Percentiles rank a stretch among this genome's conserved stretches.
These are phyloP conservation scores for Cutaneotrichosporon mucoides DNA, from an alignment of 1,284 basidiomycete genomes.

Conservation along the genomic window DNA sequence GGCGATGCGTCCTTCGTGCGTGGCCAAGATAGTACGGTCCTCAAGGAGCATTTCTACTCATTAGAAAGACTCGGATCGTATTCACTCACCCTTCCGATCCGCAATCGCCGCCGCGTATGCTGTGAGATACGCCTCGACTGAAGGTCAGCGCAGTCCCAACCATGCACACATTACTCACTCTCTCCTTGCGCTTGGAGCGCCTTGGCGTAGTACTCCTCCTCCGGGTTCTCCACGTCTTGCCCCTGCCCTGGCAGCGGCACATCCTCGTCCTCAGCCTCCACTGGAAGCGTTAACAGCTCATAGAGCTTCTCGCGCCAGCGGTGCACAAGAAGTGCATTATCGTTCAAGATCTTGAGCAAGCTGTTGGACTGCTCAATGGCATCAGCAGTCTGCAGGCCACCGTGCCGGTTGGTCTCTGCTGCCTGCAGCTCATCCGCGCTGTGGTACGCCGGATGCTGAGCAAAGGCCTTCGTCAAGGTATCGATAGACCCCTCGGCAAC, in stretches of 20 bases:
- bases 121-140: constrained; percentile 43
- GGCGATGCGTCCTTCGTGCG: constrained; percentile 27
- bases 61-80: too few relatives aligned
- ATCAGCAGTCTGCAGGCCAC: constrained; percentile 27
- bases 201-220: constrained; percentile 44
- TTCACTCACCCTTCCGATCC: constrained; percentile 38
- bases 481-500: constrained; percentile 25
- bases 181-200: constrained; percentile 46
- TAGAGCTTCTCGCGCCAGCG: constrained; percentile 41
- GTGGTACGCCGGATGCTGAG: constrained; percentile 26
- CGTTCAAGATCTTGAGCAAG: constrained; percentile 41
- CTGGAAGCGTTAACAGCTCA: constrained; percentile 28
- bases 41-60: constrained; percentile 40
- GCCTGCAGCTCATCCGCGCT: constrained; percentile 27
- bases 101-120: constrained; percentile 43
- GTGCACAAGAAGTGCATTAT: constrained; percentile 41
- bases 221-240: constrained; percentile 34
- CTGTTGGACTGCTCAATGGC: constrained; percentile 26
- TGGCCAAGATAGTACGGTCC: constrained; percentile 34
- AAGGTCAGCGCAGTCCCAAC: constrained; percentile 4
- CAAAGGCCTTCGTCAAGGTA: constrained; percentile 9
- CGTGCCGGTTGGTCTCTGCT: constrained; percentile 13
- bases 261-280: constrained; percentile 30
- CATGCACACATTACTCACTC: constrained; percentile 15
- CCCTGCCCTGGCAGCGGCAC: constrained; percentile 20